Conservation (phyloP, 805 yeast genomes). For the Candida peoriensis region DNA sequence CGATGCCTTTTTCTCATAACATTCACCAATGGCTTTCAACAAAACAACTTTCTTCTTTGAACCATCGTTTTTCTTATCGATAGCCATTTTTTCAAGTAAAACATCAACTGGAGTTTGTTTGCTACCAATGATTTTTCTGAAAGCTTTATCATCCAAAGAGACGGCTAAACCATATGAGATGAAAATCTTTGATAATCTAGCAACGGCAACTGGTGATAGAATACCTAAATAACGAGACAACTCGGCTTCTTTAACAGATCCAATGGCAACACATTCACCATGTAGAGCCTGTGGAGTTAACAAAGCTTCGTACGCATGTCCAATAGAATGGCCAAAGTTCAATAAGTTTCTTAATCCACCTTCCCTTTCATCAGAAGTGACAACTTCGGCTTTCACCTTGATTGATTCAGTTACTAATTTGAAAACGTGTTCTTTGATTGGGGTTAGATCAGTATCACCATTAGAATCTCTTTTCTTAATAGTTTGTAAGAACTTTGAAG, state of each 20-base stretch:
- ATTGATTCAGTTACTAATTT: constrained; percentile 82
- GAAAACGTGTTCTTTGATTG: constrained; percentile 69
- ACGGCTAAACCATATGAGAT: constrained; percentile 84
- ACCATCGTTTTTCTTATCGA: constrained; percentile 96
- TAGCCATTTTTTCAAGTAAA: constrained; percentile 80
- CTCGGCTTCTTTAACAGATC: constrained; percentile 93
- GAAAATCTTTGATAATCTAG: constrained; percentile 78
- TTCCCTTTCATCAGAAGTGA: constrained; percentile 90
- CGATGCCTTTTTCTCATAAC: constrained; percentile 85
- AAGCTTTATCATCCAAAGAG: constrained; percentile 64
- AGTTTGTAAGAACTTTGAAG: constrained; percentile 63
- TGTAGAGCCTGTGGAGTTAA: constrained; percentile 94
- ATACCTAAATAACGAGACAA: constrained; percentile 87
- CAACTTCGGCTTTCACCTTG: constrained; percentile 89
- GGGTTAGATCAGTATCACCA: constrained; percentile 54
- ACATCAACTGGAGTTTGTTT: constrained; percentile 73
- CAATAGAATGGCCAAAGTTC: constrained; percentile 95
- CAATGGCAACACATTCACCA: constrained; percentile 99
- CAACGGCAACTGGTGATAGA: constrained; percentile 88
- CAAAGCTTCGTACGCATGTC: constrained; percentile 98
- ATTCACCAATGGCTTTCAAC: constrained; percentile 79
- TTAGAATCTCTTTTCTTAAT: constrained; percentile 46
- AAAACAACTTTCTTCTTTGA: constrained; percentile 82
- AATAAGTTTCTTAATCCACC: constrained; percentile 87
- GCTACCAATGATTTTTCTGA: constrained; percentile 62